These are phyloP conservation scores for Xylaria telfairii DNA, from an alignment of 495 filamentous ascomycete genomes.

Conservation along the genomic window DNA sequence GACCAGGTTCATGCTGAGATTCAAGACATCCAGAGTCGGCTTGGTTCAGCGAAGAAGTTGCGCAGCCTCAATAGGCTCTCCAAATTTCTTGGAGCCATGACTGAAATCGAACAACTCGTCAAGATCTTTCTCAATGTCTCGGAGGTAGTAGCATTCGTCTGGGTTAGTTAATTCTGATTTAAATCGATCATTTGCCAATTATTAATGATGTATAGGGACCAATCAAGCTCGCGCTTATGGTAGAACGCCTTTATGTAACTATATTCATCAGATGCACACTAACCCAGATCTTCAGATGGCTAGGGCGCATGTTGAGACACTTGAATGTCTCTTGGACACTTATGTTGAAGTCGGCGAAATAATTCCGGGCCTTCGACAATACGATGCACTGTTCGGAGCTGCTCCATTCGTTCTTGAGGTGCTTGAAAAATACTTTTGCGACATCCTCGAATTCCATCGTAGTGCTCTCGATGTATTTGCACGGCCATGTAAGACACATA, in stretches of 20 bases:
- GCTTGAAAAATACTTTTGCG: conserved; percentile 11
- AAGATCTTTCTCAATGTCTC: conserved; percentile 14
- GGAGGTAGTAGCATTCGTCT: not conserved
- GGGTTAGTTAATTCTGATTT: not conserved
- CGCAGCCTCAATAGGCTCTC: not conserved
- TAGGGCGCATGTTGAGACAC: not conserved
- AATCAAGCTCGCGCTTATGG: not conserved
- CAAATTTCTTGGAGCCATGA: conserved; percentile 8
- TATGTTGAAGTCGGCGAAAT: conserved; percentile 8
- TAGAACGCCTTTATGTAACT: not conserved
- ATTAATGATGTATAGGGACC: not conserved
- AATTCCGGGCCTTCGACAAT: conserved; percentile 6
- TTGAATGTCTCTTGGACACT: conserved; percentile 6
- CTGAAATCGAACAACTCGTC: not conserved
- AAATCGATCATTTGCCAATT: not conserved
- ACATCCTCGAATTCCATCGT: conserved; percentile 10
- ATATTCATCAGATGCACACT: not conserved
- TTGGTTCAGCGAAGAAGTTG: not conserved
- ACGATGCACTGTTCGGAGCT: not conserved
- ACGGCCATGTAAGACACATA: not conserved
- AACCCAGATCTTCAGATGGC: not conserved
- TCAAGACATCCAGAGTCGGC: not conserved
- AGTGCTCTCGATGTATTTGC: conserved; percentile 5
- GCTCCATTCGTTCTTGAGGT: not conserved
- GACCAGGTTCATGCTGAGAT: not conserved